These are phyloP conservation scores for Xylaria flabelliformis DNA, from an alignment of 495 filamentous ascomycete genomes.

Conservation along the genomic window DNA sequence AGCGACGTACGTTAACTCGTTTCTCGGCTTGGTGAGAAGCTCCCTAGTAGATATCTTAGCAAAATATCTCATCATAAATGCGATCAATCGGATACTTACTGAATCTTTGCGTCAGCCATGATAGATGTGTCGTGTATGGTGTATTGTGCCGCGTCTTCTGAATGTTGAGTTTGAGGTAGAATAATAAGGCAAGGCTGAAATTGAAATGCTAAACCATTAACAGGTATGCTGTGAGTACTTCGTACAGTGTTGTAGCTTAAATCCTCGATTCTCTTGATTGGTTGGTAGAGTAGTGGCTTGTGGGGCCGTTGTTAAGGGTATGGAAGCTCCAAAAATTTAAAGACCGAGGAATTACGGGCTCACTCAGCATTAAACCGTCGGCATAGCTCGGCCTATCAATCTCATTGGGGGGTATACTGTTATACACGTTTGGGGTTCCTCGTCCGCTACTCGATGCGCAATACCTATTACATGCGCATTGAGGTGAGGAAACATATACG, in stretches of 20 bases:
- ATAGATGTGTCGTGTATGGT: conserved; percentile 38
- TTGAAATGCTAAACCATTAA: conserved; percentile 29
- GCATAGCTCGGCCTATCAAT: neutral
- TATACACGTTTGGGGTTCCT: neutral
- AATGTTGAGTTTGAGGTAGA: conserved; percentile 11
- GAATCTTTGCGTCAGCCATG: conserved; percentile 80
- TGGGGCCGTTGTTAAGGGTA: neutral
- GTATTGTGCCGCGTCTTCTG: conserved; percentile 8
- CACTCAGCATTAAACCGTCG: neutral
- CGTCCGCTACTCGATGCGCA: conserved; percentile 32
- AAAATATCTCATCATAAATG: conserved; percentile 27
- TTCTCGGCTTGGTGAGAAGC: conserved; percentile 78
- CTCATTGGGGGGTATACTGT: neutral
- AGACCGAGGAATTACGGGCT: conserved; percentile 22
- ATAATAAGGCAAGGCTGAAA: conserved; percentile 34
- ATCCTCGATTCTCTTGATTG: neutral
- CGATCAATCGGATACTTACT: conserved; percentile 56
- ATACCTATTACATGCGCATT: conserved; percentile 33
- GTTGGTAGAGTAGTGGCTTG: neutral
- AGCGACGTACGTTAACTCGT: conserved; percentile 75
- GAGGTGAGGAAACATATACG: conserved; percentile 22
- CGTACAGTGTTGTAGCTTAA: neutral
- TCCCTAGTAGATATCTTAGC: conserved; percentile 61
- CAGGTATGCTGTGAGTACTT: neutral
- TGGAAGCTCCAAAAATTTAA: conserved; percentile 32